These are phyloP conservation scores for Carnegiea gigantea DNA, from an alignment of 179 eudicot genomes.

Conservation along the genomic window DNA sequence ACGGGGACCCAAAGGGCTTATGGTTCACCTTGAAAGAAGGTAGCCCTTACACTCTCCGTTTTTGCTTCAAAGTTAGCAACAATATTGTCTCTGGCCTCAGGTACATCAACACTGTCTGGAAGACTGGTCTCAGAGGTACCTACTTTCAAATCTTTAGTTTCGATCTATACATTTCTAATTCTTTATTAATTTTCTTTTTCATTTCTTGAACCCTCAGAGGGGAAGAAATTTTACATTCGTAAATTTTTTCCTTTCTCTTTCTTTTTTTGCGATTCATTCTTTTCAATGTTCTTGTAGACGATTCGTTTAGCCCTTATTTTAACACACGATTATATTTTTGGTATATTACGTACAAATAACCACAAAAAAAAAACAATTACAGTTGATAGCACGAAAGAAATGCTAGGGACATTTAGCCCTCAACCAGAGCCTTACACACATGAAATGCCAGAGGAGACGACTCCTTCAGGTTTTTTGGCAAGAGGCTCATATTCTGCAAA, in stretches of 20 bases:
- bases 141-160: not conserved
- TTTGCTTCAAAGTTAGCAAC: conserved; percentile 43
- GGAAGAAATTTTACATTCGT: too few relatives aligned
- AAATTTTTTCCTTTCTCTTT: too few relatives aligned
- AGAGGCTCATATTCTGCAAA: conserved; percentile 51
- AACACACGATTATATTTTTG: too few relatives aligned
- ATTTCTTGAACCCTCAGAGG: not conserved
- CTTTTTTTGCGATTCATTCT: too few relatives aligned
- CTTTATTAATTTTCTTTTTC: too few relatives aligned
- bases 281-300: too few relatives aligned
- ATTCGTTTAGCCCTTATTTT: too few relatives aligned
- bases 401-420: conserved; percentile 92
- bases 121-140: conserved; percentile 46
- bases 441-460: conserved; percentile 70
- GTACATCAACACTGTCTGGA: conserved; percentile 44
- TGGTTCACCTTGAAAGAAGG: conserved; percentile 56
- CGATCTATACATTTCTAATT: not conserved
- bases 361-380: not conserved
- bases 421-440: conserved; percentile 74
- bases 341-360: too few relatives aligned
- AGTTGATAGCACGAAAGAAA: conserved; percentile 77
- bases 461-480: conserved; percentile 79
- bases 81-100: conserved; percentile 48
- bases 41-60: conserved; percentile 37
- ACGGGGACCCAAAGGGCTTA: conserved; percentile 35